Percentiles rank a stretch among this genome's conserved stretches.
Evolutionary conservation across 2,329 filamentous ascomycete species (phyloP).

Genomic region (Huntiella savannae): DNA sequence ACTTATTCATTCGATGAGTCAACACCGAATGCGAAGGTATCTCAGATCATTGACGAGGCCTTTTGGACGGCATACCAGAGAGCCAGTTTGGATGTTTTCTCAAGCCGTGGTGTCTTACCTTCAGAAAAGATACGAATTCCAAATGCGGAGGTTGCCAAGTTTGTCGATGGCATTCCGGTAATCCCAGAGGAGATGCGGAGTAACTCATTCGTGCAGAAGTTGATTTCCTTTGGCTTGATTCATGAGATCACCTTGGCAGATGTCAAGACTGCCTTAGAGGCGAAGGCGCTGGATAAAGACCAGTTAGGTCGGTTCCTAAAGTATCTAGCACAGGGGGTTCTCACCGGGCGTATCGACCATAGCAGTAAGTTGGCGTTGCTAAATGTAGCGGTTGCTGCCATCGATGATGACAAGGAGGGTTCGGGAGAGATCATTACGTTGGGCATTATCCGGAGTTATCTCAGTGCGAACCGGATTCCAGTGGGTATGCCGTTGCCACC

Average conservation of each 20-base stretch:
- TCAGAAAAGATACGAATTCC: slow-evolving; percentile 65
- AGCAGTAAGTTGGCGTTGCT: slow-evolving; percentile 51
- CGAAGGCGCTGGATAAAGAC: slow-evolving; percentile 57
- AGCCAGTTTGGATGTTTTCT: slow-evolving; percentile 71
- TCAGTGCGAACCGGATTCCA: slow-evolving; percentile 62
- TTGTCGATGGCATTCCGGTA: slow-evolving; percentile 76
- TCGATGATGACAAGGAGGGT: slow-evolving; percentile 37
- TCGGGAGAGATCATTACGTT: slow-evolving; percentile 58
- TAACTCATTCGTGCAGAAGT: slow-evolving; percentile 56
- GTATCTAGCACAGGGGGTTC: slow-evolving; percentile 61
- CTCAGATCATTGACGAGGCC: slow-evolving; percentile 75
- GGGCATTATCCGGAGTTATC: slow-evolving; percentile 53
- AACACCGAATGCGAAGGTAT: slow-evolving; percentile 68
- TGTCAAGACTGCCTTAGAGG: slow-evolving; percentile 64
- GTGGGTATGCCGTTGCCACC: slow-evolving; percentile 63
- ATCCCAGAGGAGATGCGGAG: slow-evolving; percentile 58
- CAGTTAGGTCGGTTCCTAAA: slow-evolving; percentile 69
- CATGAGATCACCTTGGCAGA: slow-evolving; percentile 73
- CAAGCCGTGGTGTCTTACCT: slow-evolving; percentile 70
- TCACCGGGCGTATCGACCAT: slow-evolving; percentile 52
- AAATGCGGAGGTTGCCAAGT: slow-evolving; percentile 44
- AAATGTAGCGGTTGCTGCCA: slow-evolving; percentile 58
- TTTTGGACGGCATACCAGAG: slow-evolving; percentile 87
- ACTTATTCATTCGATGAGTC: slow-evolving; percentile 82
- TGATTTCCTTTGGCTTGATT: slow-evolving; percentile 74